A percentile compares a stretch with the other conserved stretches of the same genome.
Conservation (phyloP, 2,329 filamentous ascomycete species). For the Fusarium austroafricanum region DNA sequence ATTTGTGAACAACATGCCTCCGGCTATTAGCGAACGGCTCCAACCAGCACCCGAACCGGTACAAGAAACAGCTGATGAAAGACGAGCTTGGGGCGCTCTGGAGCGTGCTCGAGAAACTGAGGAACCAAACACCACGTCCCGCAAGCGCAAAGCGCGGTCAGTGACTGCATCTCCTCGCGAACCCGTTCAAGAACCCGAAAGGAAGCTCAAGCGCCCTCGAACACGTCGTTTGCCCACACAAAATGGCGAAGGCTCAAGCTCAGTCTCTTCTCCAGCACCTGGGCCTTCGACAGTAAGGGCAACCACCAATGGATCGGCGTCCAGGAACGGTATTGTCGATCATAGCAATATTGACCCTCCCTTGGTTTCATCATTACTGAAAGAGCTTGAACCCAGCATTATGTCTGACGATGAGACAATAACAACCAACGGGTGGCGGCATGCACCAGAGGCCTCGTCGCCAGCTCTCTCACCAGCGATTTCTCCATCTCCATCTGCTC, state of each 20-base stretch:
- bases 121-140: slow-evolving; percentile 62
- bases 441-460: slow-evolving; percentile 60
- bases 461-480: slow-evolving; percentile 74
- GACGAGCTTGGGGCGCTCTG: slow-evolving; percentile 88
- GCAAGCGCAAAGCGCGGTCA: slow-evolving; percentile 81
- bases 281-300: slow-evolving; percentile 45
- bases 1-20: slow-evolving; percentile 72
- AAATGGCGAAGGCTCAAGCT: slow-evolving; percentile 60
- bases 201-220: slow-evolving; percentile 88
- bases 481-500: slow-evolving; percentile 72
- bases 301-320: slow-evolving; percentile 36
- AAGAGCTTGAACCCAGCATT: slow-evolving; percentile 81
- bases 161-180: slow-evolving; percentile 77
- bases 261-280: slow-evolving; percentile 51
- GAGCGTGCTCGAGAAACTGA: slow-evolving; percentile 83
- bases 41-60: slow-evolving; percentile 66
- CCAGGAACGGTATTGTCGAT: slow-evolving; percentile 27
- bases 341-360: slow-evolving; percentile 69
- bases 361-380: slow-evolving; percentile 86
- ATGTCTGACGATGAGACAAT: slow-evolving; percentile 66
- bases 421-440: slow-evolving; percentile 47
- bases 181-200: slow-evolving; percentile 75
- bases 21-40: slow-evolving; percentile 70
- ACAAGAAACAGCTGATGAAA: slow-evolving; percentile 81
- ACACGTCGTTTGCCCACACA: slow-evolving; percentile 72